phyloP scores from a whole-genome alignment of 2,329 filamentous ascomycete species.

The Sporothrix brasiliensis region DNA sequence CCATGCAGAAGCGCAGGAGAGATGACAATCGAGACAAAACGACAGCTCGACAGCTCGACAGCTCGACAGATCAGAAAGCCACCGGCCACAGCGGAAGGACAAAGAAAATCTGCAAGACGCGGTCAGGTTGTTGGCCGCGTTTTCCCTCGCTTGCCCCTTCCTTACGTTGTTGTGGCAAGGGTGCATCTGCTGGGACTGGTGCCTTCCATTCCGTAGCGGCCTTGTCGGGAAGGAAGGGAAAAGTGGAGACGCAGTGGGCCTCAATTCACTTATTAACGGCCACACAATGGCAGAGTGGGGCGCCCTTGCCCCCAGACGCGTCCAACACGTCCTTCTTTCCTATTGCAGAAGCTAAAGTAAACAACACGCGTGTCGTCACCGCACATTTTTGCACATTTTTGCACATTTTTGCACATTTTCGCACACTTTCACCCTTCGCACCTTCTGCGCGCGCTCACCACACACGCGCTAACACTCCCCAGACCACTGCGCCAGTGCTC shows the following conservation, averaged over 20 bases:
- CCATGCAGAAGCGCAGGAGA: neutral
- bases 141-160: neutral
- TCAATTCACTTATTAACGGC: neutral
- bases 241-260: slow-evolving; percentile 10
- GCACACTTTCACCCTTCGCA: slow-evolving; percentile 20
- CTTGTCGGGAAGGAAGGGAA: slow-evolving; percentile 29
- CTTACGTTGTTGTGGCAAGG: slow-evolving; percentile 28
- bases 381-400: neutral
- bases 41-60: slow-evolving; percentile 1
- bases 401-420: neutral
- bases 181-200: neutral
- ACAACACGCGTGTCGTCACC: slow-evolving; percentile 36
- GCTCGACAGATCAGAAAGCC: neutral
- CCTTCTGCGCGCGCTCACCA: slow-evolving; percentile 22
- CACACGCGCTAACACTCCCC: slow-evolving; percentile 4
- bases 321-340: slow-evolving; percentile 36
- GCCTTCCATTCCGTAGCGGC: slow-evolving; percentile 9
- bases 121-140: slow-evolving; percentile 1
- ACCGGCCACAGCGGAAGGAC: neutral
- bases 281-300: slow-evolving; percentile 23
- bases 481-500: neutral
- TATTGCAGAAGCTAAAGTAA: slow-evolving; percentile 36
- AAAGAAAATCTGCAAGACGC: slow-evolving; percentile 13
- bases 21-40: neutral
- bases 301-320: slow-evolving; percentile 34